Base-by-base conservation (phyloP, 2,329 filamentous ascomycete species). In the Aureobasidium sp. region DNA sequence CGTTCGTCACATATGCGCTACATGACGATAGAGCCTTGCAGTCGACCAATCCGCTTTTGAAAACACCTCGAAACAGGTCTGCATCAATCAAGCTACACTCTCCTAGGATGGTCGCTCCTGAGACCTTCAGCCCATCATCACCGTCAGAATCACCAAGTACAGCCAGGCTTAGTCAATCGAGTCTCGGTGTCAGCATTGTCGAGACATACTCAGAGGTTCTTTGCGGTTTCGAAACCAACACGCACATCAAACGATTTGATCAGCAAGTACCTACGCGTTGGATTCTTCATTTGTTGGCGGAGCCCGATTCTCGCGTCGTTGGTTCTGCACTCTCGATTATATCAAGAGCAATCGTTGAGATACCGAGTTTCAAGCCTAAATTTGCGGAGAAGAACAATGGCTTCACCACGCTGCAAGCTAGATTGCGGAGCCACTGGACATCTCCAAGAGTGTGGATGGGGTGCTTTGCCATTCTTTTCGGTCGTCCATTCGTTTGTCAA, bases 1-100 rank as follows among this genome's bases (percentile, higher is more conserved):
- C 97, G 25, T 97, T 96, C 71, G 89, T 99, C 66, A 97, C 93
- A 0, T 99, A 94, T 72, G 88, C 91, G 6, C 84, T 97, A 65
- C 91, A 97, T 70, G 84, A 85, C 59, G 55, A 60, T 8, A 57
- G 53, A 51, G 53, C 62, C 3, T 11, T 60, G n/a, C 57, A 60
- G 25, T 60, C 57, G 20, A 20, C 44, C 22, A 51, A 51, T 34
- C 34, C 45, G 22, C 22, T 42, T 2, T 15, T 60, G 44, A 49
- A n/a, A 34, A 42, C 34, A 22, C 45, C 57, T 31, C 57, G 57
- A 17, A 49, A 60, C 22, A 49, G 45, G 34, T 60, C 57, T 1
- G 34, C 45, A 17, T 60, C 57, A 6, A 25, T 51, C 12, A 60
- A 60, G 25, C 29, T 47, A 5, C n/a, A 36, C 5, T 36, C 44